A percentile compares a stretch with the other conserved stretches of the same genome.
Evolutionary conservation across 2,329 filamentous ascomycete genomes (phyloP).

Genomic region (Fusarium subtropicale): DNA sequence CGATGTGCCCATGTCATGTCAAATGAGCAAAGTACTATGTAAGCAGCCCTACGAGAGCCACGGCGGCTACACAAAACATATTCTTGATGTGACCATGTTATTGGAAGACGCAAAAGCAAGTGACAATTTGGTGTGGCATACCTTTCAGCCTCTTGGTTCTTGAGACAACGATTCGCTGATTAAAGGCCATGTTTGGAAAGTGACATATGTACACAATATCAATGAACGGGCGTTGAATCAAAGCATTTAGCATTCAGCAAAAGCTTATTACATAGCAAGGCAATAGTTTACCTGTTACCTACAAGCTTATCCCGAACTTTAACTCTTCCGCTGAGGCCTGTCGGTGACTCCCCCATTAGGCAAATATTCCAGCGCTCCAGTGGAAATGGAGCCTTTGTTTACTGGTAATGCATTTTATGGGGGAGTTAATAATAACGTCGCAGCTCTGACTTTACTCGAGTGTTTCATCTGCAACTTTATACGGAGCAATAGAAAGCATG

Average conservation of each 20-base stretch:
- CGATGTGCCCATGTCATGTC: slow-evolving; percentile 20
- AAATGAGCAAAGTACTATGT: slow-evolving; percentile 16
- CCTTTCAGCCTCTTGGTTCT: slow-evolving; percentile 2
- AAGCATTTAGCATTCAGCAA: neutral
- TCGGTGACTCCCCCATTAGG: slow-evolving; percentile 41
- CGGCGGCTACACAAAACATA: slow-evolving; percentile 18
- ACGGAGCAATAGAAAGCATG: neutral
- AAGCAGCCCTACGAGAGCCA: slow-evolving; percentile 44
- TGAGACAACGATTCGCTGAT: slow-evolving; percentile 8
- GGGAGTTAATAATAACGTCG: slow-evolving; percentile 17
- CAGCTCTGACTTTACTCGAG: slow-evolving; percentile 30
- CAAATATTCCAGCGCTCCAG: slow-evolving; percentile 4
- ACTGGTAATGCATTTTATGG: slow-evolving; percentile 18
- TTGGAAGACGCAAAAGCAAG: neutral
- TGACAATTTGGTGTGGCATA: slow-evolving; percentile 3
- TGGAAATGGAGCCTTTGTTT: slow-evolving; percentile 11
- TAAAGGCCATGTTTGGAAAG: neutral
- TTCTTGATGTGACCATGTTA: neutral
- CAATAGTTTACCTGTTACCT: neutral
- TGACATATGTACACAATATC: neutral
- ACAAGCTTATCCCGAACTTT: slow-evolving; percentile 25
- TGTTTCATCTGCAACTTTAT: slow-evolving; percentile 32
- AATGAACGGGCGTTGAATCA: slow-evolving; percentile 13
- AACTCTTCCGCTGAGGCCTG: slow-evolving; percentile 15
- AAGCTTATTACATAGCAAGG: neutral